These are phyloP conservation scores for Fagus crenata DNA, from an alignment of 306 rosid species.

Conservation along the genomic window DNA sequence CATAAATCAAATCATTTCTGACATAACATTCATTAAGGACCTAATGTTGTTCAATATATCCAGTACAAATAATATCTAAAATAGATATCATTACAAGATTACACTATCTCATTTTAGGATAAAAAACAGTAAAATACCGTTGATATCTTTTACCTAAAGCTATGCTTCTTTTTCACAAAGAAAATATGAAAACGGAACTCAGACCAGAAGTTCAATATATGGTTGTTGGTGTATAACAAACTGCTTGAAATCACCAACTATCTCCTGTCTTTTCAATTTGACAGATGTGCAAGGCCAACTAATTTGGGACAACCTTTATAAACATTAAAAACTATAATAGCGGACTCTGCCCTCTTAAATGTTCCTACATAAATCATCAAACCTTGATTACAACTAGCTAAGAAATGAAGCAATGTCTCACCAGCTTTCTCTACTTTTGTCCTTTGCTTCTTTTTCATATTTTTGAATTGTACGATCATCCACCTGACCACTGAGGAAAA, in stretches of 20 bases:
- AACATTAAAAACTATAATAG: not conserved
- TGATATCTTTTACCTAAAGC: not conserved
- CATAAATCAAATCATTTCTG: too few species aligned
- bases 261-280: not conserved
- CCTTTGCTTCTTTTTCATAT: conserved; percentile 98
- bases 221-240: not conserved
- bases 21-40: too few species aligned
- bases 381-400: conserved; percentile 14
- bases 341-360: not conserved
- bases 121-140: not conserved
- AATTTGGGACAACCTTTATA: not conserved
- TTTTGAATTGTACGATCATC: conserved; percentile 97
- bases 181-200: not conserved
- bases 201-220: not conserved
- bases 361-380: conserved; percentile 1
- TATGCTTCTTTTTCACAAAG: not conserved
- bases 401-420: conserved; percentile 41
- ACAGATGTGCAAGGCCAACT: not conserved
- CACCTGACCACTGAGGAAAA: conserved; percentile 94
- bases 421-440: conserved; percentile 99
- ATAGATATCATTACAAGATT: too few species aligned
- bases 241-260: not conserved
- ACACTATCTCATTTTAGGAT: not conserved
- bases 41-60: too few species aligned
- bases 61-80: too few species aligned